phyloP scores from a whole-genome alignment of 306 rosid genomes.

The Citrullus colocynthis region DNA sequence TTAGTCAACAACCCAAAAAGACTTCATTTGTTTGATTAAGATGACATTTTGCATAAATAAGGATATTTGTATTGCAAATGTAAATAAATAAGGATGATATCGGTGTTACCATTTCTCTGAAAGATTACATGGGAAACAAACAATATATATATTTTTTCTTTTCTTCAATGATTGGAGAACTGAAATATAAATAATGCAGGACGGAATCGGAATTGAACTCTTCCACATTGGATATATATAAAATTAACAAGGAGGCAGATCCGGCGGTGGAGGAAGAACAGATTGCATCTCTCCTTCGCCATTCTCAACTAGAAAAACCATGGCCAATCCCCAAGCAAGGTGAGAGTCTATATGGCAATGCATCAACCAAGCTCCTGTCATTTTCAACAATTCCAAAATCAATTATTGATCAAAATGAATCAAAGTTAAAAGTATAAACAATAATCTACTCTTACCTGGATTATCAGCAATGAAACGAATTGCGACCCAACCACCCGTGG shows the following conservation, averaged over 20 bases:
- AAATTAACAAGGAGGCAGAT: constrained; percentile 51
- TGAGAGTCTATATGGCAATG: constrained; percentile 91
- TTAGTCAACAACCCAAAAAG: too few relatives aligned
- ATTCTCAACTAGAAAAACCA: constrained; percentile 69
- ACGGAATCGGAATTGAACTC: neutral
- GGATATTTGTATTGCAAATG: neutral
- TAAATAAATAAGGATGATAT: neutral
- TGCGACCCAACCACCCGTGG: constrained; percentile 98
- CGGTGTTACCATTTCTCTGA: too few relatives aligned
- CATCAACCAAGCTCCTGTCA: constrained; percentile 75
- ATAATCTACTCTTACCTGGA: constrained; percentile 16
- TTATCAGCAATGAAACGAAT: constrained; percentile 82
- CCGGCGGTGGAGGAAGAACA: constrained; percentile 87
- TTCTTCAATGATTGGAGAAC: too few relatives aligned
- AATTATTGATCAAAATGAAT: too few relatives aligned
- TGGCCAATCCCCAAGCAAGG: constrained; percentile 57
- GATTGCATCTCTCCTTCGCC: constrained; percentile 62
- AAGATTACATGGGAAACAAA: too few relatives aligned
- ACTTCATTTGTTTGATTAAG: too few relatives aligned
- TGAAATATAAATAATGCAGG: neutral
- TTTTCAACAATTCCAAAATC: too few relatives aligned
- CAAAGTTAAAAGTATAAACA: too few relatives aligned
- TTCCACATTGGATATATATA: too few relatives aligned
- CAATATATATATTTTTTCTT: too few relatives aligned
- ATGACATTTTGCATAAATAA: too few relatives aligned